Percentiles rank a stretch among this genome's conserved stretches.
phyloP scores from a whole-genome alignment of 2,329 filamentous ascomycete genomes.

The Leptographium wingfieldii region DNA sequence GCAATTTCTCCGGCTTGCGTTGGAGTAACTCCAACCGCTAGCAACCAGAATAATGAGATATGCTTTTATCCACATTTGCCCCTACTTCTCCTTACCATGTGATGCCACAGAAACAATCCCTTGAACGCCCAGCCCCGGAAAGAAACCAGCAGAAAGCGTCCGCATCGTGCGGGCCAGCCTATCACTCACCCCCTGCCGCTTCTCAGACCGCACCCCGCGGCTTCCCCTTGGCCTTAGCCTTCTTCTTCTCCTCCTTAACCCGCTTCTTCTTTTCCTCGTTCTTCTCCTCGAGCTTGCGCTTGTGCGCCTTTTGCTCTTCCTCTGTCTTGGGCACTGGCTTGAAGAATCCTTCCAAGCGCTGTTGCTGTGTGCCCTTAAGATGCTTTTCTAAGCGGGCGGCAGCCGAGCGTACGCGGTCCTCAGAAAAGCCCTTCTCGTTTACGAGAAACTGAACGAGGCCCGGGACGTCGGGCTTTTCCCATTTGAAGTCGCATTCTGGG shows the following conservation, averaged over 20 bases:
- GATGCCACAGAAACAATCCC: not conserved
- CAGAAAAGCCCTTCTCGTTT: constrained; percentile 90
- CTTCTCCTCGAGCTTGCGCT: constrained; percentile 90
- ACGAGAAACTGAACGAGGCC: constrained; percentile 84
- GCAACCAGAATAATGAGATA: not conserved
- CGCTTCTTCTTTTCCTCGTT: constrained; percentile 90
- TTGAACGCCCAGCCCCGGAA: not conserved
- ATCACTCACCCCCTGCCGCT: not conserved
- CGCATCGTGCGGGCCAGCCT: not conserved
- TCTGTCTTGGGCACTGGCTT: constrained; percentile 83
- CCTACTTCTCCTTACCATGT: not conserved
- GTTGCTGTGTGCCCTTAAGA: constrained; percentile 81
- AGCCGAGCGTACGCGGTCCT: constrained; percentile 76
- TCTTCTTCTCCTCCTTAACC: constrained; percentile 88
- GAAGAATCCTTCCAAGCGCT: constrained; percentile 90
- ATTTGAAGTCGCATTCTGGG: constrained; percentile 90
- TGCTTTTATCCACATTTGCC: not conserved
- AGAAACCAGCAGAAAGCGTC: not conserved
- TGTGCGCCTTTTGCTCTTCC: constrained; percentile 69
- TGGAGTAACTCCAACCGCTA: not conserved
- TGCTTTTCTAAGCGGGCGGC: constrained; percentile 77
- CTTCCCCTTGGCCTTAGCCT: constrained; percentile 81
- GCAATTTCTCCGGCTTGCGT: not conserved
- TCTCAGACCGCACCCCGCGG: constrained; percentile 50
- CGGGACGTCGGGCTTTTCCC: constrained; percentile 86